Evolutionary conservation across 768 basidiomycete genomes (phyloP), one percentile per base, ranked within the genome.

Genomic region (Serendipita sp.): DNA sequence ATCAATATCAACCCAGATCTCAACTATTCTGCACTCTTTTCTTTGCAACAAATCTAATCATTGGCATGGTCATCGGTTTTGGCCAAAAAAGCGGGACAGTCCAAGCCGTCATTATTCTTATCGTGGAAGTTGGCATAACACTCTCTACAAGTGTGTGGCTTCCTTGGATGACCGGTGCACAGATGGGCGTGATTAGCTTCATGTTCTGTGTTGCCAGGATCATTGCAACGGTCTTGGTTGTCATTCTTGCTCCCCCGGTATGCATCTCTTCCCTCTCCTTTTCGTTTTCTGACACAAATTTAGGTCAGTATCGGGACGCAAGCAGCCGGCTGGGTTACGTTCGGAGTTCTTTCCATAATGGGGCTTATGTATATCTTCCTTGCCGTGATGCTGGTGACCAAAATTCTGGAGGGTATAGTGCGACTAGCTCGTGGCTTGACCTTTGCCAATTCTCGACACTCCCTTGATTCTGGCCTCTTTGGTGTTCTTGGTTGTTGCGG

Each of bases 181-280:
- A 91, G 65, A 98, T 98, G 96, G 95, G 94, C 14, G 78, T 93
- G 38, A 85, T 95, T 64, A 92, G 90, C 71, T 97, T 97, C 77
- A 75, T 96, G 69, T 86, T 95, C 68, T 92, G 90, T 64, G 88
- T 95, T 3, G 84, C 88, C 22, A 79, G 95, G 66, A 94, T 96
- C 68, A 84, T 93, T 28, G 81, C 92, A 24, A 88, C 90, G 2
- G 92, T 97, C 14, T 73, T 99, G 34, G 76, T 97, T 50, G 88
- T 99, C 67, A 90, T 97, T 66, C 74, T 99, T 58, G 86, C 88
- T 16, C 89, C 92, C 28, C 82, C 86, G 65, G 95, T 97, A 72
- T 72, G 90, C 76, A 28, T 60, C n/a, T 34, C 42, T 38, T 33
- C 38, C 28, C 41, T 45, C 28, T 14, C 71, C 24, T 45, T 42